These are phyloP conservation scores for Cercospora sp. DNA, from an alignment of 2,329 filamentous ascomycete genomes.

Conservation along the genomic window DNA sequence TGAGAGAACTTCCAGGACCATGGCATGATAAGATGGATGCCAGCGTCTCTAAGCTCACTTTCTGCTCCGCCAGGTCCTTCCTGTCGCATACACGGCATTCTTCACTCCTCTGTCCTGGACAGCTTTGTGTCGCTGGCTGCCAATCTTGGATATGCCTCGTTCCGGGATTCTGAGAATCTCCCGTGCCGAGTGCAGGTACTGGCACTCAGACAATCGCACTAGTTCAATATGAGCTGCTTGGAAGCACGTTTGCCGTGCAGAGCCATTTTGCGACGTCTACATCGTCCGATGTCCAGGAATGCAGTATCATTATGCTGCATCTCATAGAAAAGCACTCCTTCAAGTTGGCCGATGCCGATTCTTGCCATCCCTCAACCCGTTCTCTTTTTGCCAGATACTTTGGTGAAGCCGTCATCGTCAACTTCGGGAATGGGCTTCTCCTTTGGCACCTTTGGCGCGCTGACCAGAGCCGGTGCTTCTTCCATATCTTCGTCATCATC, in stretches of 20 bases:
- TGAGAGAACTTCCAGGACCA: neutral
- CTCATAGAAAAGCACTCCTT: too few species aligned
- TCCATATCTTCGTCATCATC: constrained; percentile 58
- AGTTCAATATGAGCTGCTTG: neutral
- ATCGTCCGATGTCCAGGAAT: neutral
- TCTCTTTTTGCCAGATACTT: constrained; percentile 43
- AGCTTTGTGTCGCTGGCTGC: neutral
- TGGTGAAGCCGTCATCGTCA: constrained; percentile 46
- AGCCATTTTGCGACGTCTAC: neutral
- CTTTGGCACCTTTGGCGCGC: constrained; percentile 41
- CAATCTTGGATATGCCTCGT: neutral
- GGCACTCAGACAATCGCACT: neutral
- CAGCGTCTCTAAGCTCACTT: neutral
- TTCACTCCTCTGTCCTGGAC: neutral
- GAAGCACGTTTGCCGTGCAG: neutral
- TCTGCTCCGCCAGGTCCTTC: neutral
- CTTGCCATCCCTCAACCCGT: constrained; percentile 17
- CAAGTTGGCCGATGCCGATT: neutral
- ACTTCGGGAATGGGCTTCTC: constrained; percentile 63
- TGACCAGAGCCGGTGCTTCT: constrained; percentile 63
- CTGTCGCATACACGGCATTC: neutral
- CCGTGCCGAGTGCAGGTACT: neutral
- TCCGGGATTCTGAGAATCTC: neutral
- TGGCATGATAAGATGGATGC: neutral
- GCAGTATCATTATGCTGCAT: neutral